These are phyloP conservation scores for Hemileia vastatrix DNA, from an alignment of 1,284 basidiomycete genomes.

Conservation along the genomic window DNA sequence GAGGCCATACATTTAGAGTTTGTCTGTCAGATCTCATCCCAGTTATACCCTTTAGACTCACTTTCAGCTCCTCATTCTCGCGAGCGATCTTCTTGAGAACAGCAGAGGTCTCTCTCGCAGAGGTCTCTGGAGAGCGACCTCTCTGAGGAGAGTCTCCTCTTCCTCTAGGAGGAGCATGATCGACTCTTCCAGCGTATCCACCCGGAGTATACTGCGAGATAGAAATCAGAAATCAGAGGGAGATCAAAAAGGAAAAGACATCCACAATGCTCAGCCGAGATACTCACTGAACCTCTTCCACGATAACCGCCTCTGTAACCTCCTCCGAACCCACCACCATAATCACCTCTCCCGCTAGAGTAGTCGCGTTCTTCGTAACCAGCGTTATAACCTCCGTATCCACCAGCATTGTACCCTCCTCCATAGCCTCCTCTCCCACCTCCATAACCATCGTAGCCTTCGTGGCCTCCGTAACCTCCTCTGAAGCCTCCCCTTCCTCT, in stretches of 20 bases:
- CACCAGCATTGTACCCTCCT: not conserved
- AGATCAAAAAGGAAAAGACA: too few species aligned
- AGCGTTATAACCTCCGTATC: not conserved
- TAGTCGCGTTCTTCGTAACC: not conserved
- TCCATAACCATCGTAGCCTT: not conserved
- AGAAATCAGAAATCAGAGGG: too few species aligned
- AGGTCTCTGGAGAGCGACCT: not conserved
- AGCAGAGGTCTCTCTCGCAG: too few species aligned
- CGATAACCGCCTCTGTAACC: not conserved
- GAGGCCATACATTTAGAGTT: too few species aligned
- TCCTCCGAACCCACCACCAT: not conserved
- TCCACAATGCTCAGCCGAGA: not conserved
- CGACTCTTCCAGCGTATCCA: too few species aligned
- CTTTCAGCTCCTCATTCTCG: not conserved
- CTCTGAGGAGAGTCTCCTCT: not conserved
- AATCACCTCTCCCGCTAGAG: not conserved
- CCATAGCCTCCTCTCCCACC: not conserved
- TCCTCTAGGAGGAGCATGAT: not conserved
- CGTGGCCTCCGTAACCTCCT: not conserved
- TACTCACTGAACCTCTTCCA: not conserved
- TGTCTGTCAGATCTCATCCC: too few species aligned
- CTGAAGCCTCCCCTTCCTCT: not conserved
- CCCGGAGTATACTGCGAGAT: too few species aligned
- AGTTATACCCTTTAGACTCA: too few species aligned
- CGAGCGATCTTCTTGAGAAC: not conserved